Evolutionary conservation across 2,329 filamentous ascomycete species (phyloP).

Genomic region (Penicillium brevicompactum): DNA sequence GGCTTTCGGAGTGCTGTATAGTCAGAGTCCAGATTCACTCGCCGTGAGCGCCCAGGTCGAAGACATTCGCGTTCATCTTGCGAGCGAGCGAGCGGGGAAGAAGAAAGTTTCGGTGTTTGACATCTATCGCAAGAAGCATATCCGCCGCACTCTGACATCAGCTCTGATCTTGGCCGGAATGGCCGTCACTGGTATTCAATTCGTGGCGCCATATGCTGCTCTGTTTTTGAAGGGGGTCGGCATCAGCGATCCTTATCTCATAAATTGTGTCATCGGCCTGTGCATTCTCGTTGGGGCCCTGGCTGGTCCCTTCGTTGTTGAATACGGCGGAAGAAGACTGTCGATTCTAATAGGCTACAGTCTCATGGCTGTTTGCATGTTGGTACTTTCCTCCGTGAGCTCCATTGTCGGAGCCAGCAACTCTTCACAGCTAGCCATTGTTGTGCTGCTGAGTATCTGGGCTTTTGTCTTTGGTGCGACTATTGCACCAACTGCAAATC

Average conservation of each 20-base stretch:
- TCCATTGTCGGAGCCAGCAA: conserved; percentile 14
- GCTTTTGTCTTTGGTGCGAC: conserved; percentile 27
- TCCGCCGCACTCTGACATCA: conserved; percentile 25
- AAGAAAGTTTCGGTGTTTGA: conserved; percentile 22
- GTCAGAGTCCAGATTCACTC: conserved; percentile 20
- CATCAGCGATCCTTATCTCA: conserved; percentile 21
- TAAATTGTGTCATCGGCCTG: conserved; percentile 19
- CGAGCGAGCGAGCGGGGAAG: conserved; percentile 17
- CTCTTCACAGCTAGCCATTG: conserved; percentile 15
- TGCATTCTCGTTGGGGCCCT: conserved; percentile 18
- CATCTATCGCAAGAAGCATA: conserved; percentile 25
- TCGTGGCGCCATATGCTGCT: conserved; percentile 15
- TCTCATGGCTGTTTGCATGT: conserved; percentile 23
- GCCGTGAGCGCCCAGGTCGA: conserved; percentile 27
- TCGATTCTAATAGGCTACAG: conserved; percentile 21
- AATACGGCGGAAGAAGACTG: conserved; percentile 24
- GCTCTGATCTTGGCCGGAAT: conserved; percentile 29
- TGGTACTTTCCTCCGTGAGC: conserved; percentile 22
- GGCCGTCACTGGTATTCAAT: conserved; percentile 26
- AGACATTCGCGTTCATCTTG: conserved; percentile 27
- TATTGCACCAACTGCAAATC: conserved; percentile 20
- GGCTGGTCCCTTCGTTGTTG: conserved; percentile 17
- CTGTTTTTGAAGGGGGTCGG: conserved; percentile 22
- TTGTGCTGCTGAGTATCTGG: conserved; percentile 28
- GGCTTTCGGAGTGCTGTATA: conserved; percentile 24